A percentile compares a stretch with the other conserved stretches of the same genome.
Evolutionary conservation across 1,284 basidiomycete genomes (phyloP).

Genomic region (Ceratobasidium sp.): DNA sequence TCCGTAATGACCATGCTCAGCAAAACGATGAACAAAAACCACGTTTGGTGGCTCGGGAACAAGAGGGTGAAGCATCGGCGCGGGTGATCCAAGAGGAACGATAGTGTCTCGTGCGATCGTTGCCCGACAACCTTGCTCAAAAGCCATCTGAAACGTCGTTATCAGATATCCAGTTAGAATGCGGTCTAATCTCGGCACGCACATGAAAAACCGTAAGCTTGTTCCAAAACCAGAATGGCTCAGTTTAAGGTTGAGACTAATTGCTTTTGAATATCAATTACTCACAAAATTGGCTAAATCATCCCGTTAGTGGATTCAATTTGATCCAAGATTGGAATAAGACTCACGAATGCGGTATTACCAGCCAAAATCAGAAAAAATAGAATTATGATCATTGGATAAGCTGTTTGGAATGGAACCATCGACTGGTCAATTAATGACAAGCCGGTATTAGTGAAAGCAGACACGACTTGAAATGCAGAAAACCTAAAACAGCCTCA

Average conservation of each 20-base stretch:
- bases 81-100: conserved; percentile 95
- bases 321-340: neutral
- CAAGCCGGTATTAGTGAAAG: conserved; percentile 89
- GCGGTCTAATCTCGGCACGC: conserved; percentile 38
- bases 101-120: conserved; percentile 76
- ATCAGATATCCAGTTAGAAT: neutral
- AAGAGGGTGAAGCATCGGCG: conserved; percentile 93
- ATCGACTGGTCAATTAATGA: conserved; percentile 89
- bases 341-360: conserved; percentile 89
- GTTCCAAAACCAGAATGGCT: neutral
- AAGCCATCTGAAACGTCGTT: conserved; percentile 65
- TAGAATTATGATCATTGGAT: conserved; percentile 74
- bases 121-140: conserved; percentile 67
- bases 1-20: conserved; percentile 75
- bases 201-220: conserved; percentile 72
- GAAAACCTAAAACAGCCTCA: conserved; percentile 68
- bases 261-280: conserved; percentile 41
- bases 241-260: neutral
- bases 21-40: conserved; percentile 78
- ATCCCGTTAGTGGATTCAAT: neutral
- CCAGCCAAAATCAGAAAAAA: conserved; percentile 81
- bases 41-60: conserved; percentile 94
- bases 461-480: conserved; percentile 82
- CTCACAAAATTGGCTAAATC: conserved; percentile 72
- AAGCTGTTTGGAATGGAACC: conserved; percentile 85